phyloP scores from a whole-genome alignment of 202 grass and related monocot species.

The Hordeum pubiflorum region DNA sequence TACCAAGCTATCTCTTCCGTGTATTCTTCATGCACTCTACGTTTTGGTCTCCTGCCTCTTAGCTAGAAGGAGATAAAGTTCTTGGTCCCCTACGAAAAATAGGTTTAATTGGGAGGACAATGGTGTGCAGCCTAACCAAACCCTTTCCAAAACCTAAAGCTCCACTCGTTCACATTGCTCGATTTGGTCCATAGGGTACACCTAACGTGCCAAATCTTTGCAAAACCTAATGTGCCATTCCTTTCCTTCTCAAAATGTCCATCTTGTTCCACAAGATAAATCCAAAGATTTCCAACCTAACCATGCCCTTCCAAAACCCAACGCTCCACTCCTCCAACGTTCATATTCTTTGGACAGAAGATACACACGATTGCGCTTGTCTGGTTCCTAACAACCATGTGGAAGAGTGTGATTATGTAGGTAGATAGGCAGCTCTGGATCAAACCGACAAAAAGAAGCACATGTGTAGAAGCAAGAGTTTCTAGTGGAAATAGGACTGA shows the following conservation, averaged over 20 bases:
- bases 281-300: slow-evolving; percentile 24
- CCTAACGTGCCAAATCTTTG: not conserved
- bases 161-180: not conserved
- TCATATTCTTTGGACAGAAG: not conserved
- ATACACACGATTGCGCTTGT: not conserved
- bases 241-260: not conserved
- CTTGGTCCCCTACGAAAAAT: not conserved
- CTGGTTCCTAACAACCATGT: not conserved
- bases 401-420: not conserved
- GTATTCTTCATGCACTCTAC: not conserved
- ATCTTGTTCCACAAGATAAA: slow-evolving; percentile 16
- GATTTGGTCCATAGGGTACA: not conserved
- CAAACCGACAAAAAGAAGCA: not conserved
- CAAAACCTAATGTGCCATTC: not conserved
- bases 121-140: slow-evolving; percentile 17
- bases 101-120: not conserved
- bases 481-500: not conserved
- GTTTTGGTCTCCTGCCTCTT: not conserved
- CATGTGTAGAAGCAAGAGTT: not conserved
- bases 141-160: slow-evolving; percentile 1
- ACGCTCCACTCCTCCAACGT: not conserved
- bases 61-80: not conserved
- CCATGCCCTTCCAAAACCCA: slow-evolving; percentile 2
- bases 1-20: not conserved
- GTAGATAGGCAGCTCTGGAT: not conserved